phyloP scores from a whole-genome alignment of 2,329 filamentous ascomycete species.

The Aspergillus sergii region DNA sequence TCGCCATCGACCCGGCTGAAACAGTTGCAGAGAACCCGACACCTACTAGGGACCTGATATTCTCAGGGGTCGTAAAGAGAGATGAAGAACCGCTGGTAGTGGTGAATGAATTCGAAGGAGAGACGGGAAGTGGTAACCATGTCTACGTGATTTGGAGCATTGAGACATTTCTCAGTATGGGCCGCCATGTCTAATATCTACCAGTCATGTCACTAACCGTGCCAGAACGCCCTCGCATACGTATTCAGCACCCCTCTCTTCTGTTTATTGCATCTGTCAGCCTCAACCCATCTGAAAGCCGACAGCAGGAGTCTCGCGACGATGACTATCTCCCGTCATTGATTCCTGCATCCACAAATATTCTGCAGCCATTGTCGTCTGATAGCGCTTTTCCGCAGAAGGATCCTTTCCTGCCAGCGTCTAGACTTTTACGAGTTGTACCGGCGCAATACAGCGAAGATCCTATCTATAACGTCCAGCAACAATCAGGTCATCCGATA shows the following conservation, averaged over 20 bases:
- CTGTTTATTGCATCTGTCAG: constrained; percentile 55
- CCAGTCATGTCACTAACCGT: not conserved
- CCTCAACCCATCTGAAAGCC: constrained; percentile 46
- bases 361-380: constrained; percentile 58
- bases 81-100: constrained; percentile 49
- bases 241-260: constrained; percentile 59
- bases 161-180: constrained; percentile 45
- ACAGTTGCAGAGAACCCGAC: constrained; percentile 44
- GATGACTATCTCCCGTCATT: constrained; percentile 58
- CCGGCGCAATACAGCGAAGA: constrained; percentile 54
- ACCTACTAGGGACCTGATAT: constrained; percentile 46
- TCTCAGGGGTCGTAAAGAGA: constrained; percentile 40
- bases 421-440: constrained; percentile 58
- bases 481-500: constrained; percentile 55
- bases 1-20: constrained; percentile 44
- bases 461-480: constrained; percentile 56
- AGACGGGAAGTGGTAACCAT: constrained; percentile 41
- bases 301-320: constrained; percentile 40
- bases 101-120: constrained; percentile 46
- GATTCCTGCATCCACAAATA: constrained; percentile 59
- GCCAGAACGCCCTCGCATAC: constrained; percentile 49
- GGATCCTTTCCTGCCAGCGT: constrained; percentile 59
- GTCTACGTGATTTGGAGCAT: constrained; percentile 50
- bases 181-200: not conserved
- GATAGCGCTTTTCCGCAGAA: constrained; percentile 51